phyloP scores from a whole-genome alignment of 768 basidiomycete genomes.

The Neoboletus magnificus region DNA sequence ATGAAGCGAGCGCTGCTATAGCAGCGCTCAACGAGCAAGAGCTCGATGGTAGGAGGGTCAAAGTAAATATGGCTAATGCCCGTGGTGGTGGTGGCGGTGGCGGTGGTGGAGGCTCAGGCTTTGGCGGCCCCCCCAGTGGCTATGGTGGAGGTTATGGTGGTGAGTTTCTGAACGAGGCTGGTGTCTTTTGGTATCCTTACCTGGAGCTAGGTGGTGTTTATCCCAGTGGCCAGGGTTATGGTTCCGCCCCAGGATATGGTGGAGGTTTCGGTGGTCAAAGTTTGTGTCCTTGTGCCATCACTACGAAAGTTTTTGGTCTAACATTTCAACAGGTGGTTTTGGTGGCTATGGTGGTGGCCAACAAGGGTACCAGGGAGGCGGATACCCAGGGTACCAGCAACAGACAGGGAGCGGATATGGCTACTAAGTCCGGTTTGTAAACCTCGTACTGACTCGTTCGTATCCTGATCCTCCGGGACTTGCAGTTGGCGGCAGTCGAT shows the following conservation, averaged over 20 bases:
- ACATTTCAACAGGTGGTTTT: constrained; percentile 9
- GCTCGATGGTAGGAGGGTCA: constrained; percentile 89
- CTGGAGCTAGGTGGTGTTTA: constrained; percentile 26
- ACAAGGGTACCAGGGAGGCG: constrained; percentile 25
- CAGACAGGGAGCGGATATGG: constrained; percentile 26
- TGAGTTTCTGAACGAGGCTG: neutral
- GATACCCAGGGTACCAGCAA: constrained; percentile 27
- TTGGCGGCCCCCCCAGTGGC: constrained; percentile 32
- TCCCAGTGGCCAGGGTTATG: constrained; percentile 27
- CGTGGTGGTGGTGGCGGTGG: constrained; percentile 63
- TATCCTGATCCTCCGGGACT: neutral
- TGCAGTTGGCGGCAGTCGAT: neutral
- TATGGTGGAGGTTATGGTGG: constrained; percentile 30
- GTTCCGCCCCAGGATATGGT: constrained; percentile 21
- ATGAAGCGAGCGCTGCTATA: constrained; percentile 82
- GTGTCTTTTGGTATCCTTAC: constrained; percentile 10
- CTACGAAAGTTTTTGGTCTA: neutral
- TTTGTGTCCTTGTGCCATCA: neutral
- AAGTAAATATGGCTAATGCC: constrained; percentile 81
- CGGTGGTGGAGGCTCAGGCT: constrained; percentile 41
- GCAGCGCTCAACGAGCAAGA: constrained; percentile 78
- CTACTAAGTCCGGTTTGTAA: constrained; percentile 20
- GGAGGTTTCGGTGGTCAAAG: constrained; percentile 19
- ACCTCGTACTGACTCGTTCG: no score
- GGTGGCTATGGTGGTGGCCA: constrained; percentile 12